Conservation (phyloP, 2,329 filamentous ascomycete genomes). For the Colletotrichum agaves region DNA sequence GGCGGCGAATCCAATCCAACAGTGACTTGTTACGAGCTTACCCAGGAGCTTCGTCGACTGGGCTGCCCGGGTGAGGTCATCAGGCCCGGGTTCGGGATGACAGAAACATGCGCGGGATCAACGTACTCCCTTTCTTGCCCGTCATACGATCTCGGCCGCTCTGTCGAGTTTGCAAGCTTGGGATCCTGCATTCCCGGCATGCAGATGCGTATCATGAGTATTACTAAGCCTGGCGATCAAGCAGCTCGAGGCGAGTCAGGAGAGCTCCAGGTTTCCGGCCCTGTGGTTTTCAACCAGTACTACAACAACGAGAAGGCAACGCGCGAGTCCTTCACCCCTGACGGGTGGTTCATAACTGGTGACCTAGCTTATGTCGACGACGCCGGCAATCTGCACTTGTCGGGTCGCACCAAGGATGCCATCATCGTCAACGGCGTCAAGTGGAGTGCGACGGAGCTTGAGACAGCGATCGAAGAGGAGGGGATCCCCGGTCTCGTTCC, state of each 20-base stretch:
- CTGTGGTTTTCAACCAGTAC: conserved; percentile 72
- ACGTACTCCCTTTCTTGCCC: conserved; percentile 57
- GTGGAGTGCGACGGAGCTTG: conserved; percentile 49
- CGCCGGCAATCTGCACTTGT: conserved; percentile 48
- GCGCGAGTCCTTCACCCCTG: conserved; percentile 62
- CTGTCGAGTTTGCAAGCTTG: conserved; percentile 48
- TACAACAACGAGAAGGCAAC: conserved; percentile 70
- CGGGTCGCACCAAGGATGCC: conserved; percentile 53
- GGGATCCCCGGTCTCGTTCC: conserved; percentile 40
- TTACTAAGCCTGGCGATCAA: conserved; percentile 31
- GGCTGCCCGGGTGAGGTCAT: conserved; percentile 50
- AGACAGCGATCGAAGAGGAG: conserved; percentile 50
- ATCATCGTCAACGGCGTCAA: conserved; percentile 62
- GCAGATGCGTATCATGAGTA: conserved; percentile 50
- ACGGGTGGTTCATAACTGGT: conserved; percentile 57
- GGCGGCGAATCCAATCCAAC: conserved; percentile 59
- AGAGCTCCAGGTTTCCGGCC: conserved; percentile 67
- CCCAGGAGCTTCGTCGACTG: conserved; percentile 44
- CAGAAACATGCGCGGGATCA: conserved; percentile 62
- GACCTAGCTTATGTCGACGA: conserved; percentile 50
- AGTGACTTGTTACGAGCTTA: conserved; percentile 44
- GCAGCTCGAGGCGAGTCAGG: conserved; percentile 52
- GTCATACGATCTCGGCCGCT: conserved; percentile 46
- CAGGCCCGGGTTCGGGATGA: conserved; percentile 59
- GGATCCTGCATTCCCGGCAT: conserved; percentile 52